Base-by-base conservation (phyloP, 306 rosid species). In the Malus sylvestris region DNA sequence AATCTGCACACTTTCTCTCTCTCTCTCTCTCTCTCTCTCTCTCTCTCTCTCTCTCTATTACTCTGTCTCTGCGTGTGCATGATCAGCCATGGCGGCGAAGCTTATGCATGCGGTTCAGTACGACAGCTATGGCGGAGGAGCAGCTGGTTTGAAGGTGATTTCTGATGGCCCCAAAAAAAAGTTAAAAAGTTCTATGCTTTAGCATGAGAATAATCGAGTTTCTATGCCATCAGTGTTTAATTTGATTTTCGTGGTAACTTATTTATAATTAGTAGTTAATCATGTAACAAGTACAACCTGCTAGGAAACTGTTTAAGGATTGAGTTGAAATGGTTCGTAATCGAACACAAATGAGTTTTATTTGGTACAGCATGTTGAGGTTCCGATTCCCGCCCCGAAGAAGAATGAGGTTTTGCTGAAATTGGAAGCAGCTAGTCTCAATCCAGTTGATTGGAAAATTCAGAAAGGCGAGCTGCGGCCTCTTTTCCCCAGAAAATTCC, bases 401-500 rank as follows among this genome's bases (percentile, higher is more conserved):
- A 20, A 25, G 65, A 75, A 72, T 29, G 95, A 92, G 65, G 85
- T 89, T 60, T 82, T 92, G 70, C 66, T 92, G 40, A 88, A 85
- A 84, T 22, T 89, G 52, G 95, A 92, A 87, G 97, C 97, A 35
- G 74, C 64, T 32, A 68, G 83, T 79, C 65, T 92, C 4, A 92
- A 89, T 73, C 95, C 91, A 13, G 11, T 88, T 58, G 95, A 89
- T 84, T 92, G 97, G 95, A 92, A 89, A 83, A 84, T 89, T 81
- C 97, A 92, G 81, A 86, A 78, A 68, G 96, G 96, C 68, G 0
- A 23, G 40, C 49, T 81, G 2, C 83, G 91, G 30, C 81, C 88
- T 77, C 18, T 89, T 51, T 1, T 83, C 1, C 97, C 95, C 30
- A 44, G 82, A 70, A 64, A 60, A 8, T 83, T 92, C 67, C 96